Conservation (phyloP, 805 yeast genomes). For the Metschnikowia anglica region DNA sequence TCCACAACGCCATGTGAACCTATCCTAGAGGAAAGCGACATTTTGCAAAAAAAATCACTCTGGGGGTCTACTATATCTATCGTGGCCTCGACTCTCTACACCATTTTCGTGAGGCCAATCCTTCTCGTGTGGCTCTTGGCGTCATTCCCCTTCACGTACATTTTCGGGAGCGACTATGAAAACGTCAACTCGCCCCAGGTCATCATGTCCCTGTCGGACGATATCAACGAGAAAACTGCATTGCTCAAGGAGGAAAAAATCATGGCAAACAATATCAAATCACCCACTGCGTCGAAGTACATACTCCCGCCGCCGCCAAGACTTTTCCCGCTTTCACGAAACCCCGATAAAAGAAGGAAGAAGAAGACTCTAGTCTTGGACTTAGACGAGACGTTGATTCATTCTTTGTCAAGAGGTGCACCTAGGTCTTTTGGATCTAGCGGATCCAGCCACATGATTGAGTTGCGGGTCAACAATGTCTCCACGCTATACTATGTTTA, state of each 20-base stretch:
- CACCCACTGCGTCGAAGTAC: constrained; percentile 44
- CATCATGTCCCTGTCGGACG: constrained; percentile 12
- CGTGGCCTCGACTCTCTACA: constrained; percentile 40
- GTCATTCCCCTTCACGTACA: constrained; percentile 53
- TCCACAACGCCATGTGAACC: constrained; percentile 5
- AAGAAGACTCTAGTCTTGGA: constrained; percentile 80
- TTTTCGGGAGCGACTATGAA: constrained; percentile 28
- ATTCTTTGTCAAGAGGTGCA: constrained; percentile 73
- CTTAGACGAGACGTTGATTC: constrained; percentile 91
- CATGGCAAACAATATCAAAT: constrained; percentile 40
- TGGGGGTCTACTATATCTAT: background rate
- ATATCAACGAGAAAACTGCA: constrained; percentile 35
- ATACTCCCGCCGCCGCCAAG: constrained; percentile 48
- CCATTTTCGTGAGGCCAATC: constrained; percentile 53
- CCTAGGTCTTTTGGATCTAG: constrained; percentile 41
- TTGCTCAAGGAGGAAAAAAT: constrained; percentile 41
- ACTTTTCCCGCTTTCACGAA: constrained; percentile 40
- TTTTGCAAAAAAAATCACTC: background rate
- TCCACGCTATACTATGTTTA: constrained; percentile 86
- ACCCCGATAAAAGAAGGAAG: constrained; percentile 35
- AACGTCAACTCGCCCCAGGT: constrained; percentile 4
- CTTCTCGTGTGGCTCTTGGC: constrained; percentile 48
- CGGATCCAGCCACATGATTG: constrained; percentile 63
- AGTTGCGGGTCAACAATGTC: constrained; percentile 64
- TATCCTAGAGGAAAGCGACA: constrained; percentile 7